Base-by-base conservation (phyloP, 2,329 filamentous ascomycete genomes). In the Fusarium sp. region DNA sequence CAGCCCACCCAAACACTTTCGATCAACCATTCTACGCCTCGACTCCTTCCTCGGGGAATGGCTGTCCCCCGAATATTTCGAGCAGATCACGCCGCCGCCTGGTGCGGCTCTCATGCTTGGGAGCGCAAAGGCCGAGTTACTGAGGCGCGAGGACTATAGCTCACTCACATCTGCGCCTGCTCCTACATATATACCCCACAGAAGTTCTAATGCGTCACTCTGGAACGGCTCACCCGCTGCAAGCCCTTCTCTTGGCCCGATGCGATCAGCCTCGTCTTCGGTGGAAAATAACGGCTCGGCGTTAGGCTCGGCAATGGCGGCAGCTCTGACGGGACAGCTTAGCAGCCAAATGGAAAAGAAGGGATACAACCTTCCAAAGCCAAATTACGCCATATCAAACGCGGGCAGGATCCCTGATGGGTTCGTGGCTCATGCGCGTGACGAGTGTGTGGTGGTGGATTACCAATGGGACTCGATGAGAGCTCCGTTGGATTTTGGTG, bases 11-110 rank as follows among this genome's bases (percentile, higher is more conserved):
- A 65, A 67, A 39, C 72, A 72, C 49, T 72, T 84, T 56, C 80
- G 81, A 53, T 89, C 86, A 62, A 79, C 85, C 4, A 81, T 88
- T 9, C 77, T 99, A 43, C 89, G 95, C 1, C 83, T 99, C 6
- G 95, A 99, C 76, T 90, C 93, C 0, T 97, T 96, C 71, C 82
- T 99, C 0, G 94, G 95, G 44, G 95, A 99, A 80, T 99, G 95
- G 95, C 82, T 98, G 27, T 91, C 90, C 2, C 92, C 93, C 1
- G 89, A 93, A 71, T 99, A 99, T 75, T 99, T 94, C 70, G 93
- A 97, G 61, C 84, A 90, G 48, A 97, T 97, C 63, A 94, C 91
- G 0, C 91, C 93, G 4, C 95, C 95, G 10, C 95, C 95, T 0
- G 86, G 87, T 38, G 94, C 92, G 4, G 85, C 89, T 4, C 84